Percentiles rank a stretch among this genome's conserved stretches.
Conservation (phyloP, 2,329 filamentous ascomycete genomes). For the Colletotrichum sp. region DNA sequence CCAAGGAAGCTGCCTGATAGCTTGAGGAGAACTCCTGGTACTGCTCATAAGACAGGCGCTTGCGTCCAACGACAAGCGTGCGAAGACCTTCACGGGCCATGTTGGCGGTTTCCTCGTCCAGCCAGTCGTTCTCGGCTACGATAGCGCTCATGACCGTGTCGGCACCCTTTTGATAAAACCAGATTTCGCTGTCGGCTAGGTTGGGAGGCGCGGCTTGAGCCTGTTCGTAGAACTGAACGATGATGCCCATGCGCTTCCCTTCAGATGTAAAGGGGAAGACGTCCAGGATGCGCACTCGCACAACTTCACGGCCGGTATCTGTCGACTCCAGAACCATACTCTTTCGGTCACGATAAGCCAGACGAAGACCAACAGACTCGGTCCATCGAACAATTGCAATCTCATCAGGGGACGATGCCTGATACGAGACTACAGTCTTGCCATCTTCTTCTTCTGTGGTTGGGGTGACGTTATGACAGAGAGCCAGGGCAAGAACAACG, state of each 20-base stretch:
- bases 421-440: constrained; percentile 80
- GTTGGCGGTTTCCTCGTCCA: constrained; percentile 98
- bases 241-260: constrained; percentile 97
- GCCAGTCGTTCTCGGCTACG: constrained; percentile 95
- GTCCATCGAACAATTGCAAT: constrained; percentile 98
- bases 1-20: constrained; percentile 81
- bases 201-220: constrained; percentile 51
- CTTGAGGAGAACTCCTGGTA: constrained; percentile 80
- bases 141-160: constrained; percentile 98
- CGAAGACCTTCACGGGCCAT: constrained; percentile 97
- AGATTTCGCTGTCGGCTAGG: constrained; percentile 77
- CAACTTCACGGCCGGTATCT: constrained; percentile 74
- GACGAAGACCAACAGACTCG: constrained; percentile 85
- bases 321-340: constrained; percentile 83
- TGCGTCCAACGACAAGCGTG: constrained; percentile 93
- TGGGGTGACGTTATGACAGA: constrained; percentile 97
- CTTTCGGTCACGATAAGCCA: constrained; percentile 86
- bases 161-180: constrained; percentile 98
- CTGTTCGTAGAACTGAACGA: constrained; percentile 81
- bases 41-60: constrained; percentile 77
- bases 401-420: constrained; percentile 96
- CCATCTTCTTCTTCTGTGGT: constrained; percentile 85
- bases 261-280: constrained; percentile 98
- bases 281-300: constrained; percentile 87
- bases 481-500: constrained; percentile 86